These are phyloP conservation scores for Ramularia endophylla DNA, from an alignment of 2,329 filamentous ascomycete genomes.

Conservation along the genomic window DNA sequence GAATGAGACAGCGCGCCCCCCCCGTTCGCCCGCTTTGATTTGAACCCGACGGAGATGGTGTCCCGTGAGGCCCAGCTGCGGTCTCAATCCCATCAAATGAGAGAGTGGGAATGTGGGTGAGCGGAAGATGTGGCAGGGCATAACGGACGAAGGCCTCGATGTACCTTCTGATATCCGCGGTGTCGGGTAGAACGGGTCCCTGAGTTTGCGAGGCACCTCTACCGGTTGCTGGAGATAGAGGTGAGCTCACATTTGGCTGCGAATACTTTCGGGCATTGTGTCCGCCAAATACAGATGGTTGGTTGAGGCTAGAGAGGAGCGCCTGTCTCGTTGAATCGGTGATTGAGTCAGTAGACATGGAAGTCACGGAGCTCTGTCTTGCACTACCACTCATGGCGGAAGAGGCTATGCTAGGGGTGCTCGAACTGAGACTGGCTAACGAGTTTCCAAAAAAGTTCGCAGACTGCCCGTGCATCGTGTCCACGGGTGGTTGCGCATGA, in stretches of 20 bases:
- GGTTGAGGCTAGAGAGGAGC: constrained; percentile 55
- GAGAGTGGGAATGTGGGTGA: constrained; percentile 84
- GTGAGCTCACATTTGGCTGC: constrained; percentile 51
- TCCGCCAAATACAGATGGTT: constrained; percentile 49
- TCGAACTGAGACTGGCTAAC: constrained; percentile 62
- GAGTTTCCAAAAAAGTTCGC: constrained; percentile 56
- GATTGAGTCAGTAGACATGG: constrained; percentile 59
- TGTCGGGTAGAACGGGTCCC: constrained; percentile 62
- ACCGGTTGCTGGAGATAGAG: constrained; percentile 37
- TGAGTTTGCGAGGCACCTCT: constrained; percentile 29
- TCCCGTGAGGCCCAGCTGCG: constrained; percentile 47
- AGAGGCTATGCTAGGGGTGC: constrained; percentile 56
- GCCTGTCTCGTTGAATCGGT: constrained; percentile 61
- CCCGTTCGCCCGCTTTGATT: constrained; percentile 56
- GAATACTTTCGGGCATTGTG: constrained; percentile 52
- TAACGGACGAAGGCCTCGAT: constrained; percentile 84
- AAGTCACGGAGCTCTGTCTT: constrained; percentile 54
- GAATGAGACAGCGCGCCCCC: constrained; percentile 77
- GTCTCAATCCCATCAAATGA: constrained; percentile 77
- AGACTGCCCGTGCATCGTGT: constrained; percentile 32
- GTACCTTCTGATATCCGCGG: constrained; percentile 81
- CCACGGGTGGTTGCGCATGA: constrained; percentile 9
- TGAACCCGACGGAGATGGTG: constrained; percentile 45
- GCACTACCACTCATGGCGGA: constrained; percentile 65
- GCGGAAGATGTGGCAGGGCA: constrained; percentile 93